A percentile compares a stretch with the other conserved stretches of the same genome.
Conservation (phyloP, 2,329 filamentous ascomycete species). For the Xylaria sp. region DNA sequence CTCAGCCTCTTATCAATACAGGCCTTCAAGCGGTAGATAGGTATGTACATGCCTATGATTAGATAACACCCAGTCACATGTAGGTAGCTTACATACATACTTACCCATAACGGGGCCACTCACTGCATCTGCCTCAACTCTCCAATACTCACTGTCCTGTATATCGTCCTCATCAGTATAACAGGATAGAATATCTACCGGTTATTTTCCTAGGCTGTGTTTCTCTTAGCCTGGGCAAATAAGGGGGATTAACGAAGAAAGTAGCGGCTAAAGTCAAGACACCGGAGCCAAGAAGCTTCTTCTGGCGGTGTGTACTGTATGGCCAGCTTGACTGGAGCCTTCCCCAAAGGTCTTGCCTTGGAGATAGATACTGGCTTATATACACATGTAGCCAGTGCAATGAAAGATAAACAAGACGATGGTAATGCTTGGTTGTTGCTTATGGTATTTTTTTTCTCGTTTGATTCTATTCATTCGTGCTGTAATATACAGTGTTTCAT, state of each 20-base stretch:
- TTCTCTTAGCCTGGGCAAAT: neutral
- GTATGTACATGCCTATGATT: no score
- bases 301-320: neutral
- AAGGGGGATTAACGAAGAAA: no score
- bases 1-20: neutral
- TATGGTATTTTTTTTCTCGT: constrained; percentile 4
- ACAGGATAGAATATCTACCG: neutral
- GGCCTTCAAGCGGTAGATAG: no score
- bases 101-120: no score
- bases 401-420: neutral
- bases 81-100: no score
- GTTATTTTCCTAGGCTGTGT: neutral
- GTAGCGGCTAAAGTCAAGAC: neutral
- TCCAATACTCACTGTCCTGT: no score
- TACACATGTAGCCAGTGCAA: no score
- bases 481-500: constrained; percentile 30
- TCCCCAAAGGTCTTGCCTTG: neutral
- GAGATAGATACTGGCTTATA: neutral
- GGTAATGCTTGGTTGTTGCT: neutral
- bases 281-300: neutral
- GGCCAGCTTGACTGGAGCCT: no score
- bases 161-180: no score
- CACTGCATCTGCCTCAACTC: no score
- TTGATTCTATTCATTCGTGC: constrained; percentile 32
- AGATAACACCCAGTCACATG: neutral